Base-by-base conservation (phyloP, 164 flowering plant species). In the Euptelea pleiosperma region DNA sequence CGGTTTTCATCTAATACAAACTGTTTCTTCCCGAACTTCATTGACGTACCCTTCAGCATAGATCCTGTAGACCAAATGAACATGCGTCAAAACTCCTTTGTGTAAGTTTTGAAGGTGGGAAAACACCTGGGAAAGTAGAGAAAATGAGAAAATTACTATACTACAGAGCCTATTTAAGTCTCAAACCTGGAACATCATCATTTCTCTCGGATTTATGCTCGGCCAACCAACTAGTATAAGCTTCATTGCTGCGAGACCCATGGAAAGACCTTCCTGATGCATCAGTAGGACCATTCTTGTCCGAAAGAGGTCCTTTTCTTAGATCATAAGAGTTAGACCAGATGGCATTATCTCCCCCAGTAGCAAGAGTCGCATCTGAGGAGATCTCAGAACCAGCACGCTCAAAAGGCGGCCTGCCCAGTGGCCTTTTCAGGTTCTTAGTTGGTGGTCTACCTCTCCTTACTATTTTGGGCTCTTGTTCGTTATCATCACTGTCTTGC, bases 381-480 rank as follows among this genome's bases (percentile, higher is more conserved):
- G 81, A 72, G n/a, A 75, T 72, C n/a, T 76, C 89, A 24, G 82
- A 71, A 49, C 76, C 75, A 69, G 73, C 69, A 19, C 65, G 78
- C 14, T 86, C 89, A 58, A 66, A 36, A 24, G 78, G 39, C 30
- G 77, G 69, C 56, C 73, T 64, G 41, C 75, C 80, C 24, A 61
- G 50, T 15, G 73, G 64, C 61, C 68, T 76, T 40, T 79, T 82
- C 40, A 77, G 53, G 59, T 72, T 65, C 71, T 79, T 79, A 8
- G 80, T 73, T 26, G 86, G 84, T 36, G 93, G 89, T 62, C 89
- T 77, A 43, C 85, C 85, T 67, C 87, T 79, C 59, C 82, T 73
- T 3, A 64, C 83, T 52, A 67, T 29, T 57, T 70, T 79, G 6
- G 70, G 69, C 43, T 74, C 80, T 5, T 65, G 69, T 44, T 79